Base-by-base conservation (phyloP, 768 basidiomycete genomes). In the Russula griseocarnosa region DNA sequence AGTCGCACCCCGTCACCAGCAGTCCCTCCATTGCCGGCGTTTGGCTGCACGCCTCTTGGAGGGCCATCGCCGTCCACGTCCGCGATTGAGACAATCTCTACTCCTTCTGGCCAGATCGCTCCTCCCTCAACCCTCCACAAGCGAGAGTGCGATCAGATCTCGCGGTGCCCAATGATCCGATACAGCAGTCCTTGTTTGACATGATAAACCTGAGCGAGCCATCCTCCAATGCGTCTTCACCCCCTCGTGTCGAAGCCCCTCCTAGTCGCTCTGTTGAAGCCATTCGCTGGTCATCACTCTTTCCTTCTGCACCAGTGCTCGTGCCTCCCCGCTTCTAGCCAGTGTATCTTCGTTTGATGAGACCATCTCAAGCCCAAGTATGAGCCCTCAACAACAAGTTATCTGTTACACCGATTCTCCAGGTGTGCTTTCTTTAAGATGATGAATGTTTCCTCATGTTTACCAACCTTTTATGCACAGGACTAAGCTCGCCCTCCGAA, bases 61-160 rank as follows among this genome's bases (percentile, higher is more conserved):
- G 52, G 58, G 22, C 52, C 63, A 3, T 64, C 63, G 2, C 58
- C 63, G 28, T 55, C 58, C 22, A 60, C 52, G 18, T 64, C 63
- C 13, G 30, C 28, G 5, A 42, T 42, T 3, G 63, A 55, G 34
- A 55, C 53, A 16, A 34, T 60, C 22, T 50, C 63, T 11, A 64
- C 58, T 1, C 58, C 57, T 24, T 55, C 63, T 34, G 30, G 46
- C 20, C 2, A 30, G 42, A 49, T 30, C 3, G 7, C 47, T 26
- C 5, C 30, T 2, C 57, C 63, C 28, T 52, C 7, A 11, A 13
- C n/a, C 46, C 22, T 8, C 36, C 51, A 22, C 62, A 36, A 14
- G 32, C 50, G 14, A 44, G 60, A 13, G 16, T 20, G 4, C 52
- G 28, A 24, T 5, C 55, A 22, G 55, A 62, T 10, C 13, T 24